Percentiles rank a stretch among this genome's conserved stretches.
Evolutionary conservation across 257 asterid species (phyloP).

Genomic region (Haberlea rhodopensis): DNA sequence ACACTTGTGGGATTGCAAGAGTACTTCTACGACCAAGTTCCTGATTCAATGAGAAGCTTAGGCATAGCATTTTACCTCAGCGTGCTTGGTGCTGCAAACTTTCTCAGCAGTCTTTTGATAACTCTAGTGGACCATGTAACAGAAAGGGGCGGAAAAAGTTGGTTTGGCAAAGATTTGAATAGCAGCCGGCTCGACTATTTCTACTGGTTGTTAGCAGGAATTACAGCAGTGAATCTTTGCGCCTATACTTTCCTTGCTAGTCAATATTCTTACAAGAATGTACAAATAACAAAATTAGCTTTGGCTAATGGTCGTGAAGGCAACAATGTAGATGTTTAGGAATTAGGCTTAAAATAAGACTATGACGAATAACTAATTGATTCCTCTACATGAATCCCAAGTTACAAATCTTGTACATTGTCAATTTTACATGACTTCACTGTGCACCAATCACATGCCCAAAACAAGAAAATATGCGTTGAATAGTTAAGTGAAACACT

Average conservation of each 20-base stretch:
- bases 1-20: slow-evolving; percentile 69
- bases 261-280: slow-evolving; percentile 67
- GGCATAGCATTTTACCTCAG: slow-evolving; percentile 79
- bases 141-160: slow-evolving; percentile 50
- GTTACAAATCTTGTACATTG: too few relatives aligned
- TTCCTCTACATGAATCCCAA: too few relatives aligned
- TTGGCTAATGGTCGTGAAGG: slow-evolving; percentile 46
- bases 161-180: slow-evolving; percentile 50
- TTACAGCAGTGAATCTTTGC: slow-evolving; percentile 42
- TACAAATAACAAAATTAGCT: slow-evolving; percentile 40
- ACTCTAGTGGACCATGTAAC: slow-evolving; percentile 58
- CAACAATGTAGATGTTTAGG: too few relatives aligned
- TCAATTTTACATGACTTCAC: too few relatives aligned
- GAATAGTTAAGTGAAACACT: too few relatives aligned
- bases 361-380: too few relatives aligned
- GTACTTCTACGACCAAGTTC: slow-evolving; percentile 80
- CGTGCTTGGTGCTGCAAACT: slow-evolving; percentile 66
- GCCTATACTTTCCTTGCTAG: slow-evolving; percentile 50
- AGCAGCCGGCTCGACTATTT: slow-evolving; percentile 42
- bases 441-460: too few relatives aligned
- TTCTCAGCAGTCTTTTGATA: slow-evolving; percentile 65
- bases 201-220: slow-evolving; percentile 55
- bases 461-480: too few relatives aligned
- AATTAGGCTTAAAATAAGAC: too few relatives aligned
- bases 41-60: slow-evolving; percentile 84